Evolutionary conservation across 2,329 filamentous ascomycete species (phyloP).

Genomic region (Microdochium trichocladiopsis): DNA sequence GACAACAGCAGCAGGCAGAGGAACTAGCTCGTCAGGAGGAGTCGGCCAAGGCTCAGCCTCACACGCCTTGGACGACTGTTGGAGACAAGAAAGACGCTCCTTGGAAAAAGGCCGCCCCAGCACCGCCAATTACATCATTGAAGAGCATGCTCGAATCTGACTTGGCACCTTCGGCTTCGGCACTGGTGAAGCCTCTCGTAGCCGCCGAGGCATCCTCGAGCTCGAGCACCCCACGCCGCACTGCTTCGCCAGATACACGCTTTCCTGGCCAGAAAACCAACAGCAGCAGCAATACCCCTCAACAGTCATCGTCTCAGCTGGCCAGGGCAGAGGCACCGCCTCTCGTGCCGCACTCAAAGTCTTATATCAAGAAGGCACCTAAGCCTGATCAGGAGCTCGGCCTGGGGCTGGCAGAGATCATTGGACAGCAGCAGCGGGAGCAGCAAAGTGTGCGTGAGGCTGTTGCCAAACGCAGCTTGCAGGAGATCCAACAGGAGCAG

Average conservation of each 20-base stretch:
- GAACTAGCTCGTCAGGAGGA: conserved; percentile 30
- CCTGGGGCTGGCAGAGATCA: conserved; percentile 79
- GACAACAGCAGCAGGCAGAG: conserved; percentile 60
- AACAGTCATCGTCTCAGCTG: conserved; percentile 17
- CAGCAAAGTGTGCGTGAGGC: conserved; percentile 78
- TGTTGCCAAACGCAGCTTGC: conserved; percentile 77
- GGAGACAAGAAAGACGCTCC: conserved; percentile 41
- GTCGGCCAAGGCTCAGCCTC: conserved; percentile 19
- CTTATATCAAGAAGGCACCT: conserved; percentile 48
- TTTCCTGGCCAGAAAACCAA: conserved; percentile 49
- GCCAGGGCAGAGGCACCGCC: conserved; percentile 25
- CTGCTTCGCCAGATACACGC: conserved; percentile 55
- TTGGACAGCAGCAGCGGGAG: conserved; percentile 78
- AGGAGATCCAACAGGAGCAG: conserved; percentile 95
- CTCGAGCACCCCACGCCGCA: conserved; percentile 34
- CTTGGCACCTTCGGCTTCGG: conserved; percentile 18
- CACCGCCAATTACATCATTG: conserved; percentile 37
- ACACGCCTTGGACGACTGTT: conserved; percentile 37
- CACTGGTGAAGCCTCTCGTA: conserved; percentile 31
- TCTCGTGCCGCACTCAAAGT: conserved; percentile 53
- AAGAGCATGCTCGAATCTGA: conserved; percentile 37
- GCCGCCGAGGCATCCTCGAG: conserved; percentile 30
- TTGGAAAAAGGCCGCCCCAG: conserved; percentile 56
- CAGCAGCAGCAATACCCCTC: conserved; percentile 25
- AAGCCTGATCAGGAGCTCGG: conserved; percentile 59